Conservation (phyloP, 805 yeast genomes). For the Nakazawaea anatomiae region DNA sequence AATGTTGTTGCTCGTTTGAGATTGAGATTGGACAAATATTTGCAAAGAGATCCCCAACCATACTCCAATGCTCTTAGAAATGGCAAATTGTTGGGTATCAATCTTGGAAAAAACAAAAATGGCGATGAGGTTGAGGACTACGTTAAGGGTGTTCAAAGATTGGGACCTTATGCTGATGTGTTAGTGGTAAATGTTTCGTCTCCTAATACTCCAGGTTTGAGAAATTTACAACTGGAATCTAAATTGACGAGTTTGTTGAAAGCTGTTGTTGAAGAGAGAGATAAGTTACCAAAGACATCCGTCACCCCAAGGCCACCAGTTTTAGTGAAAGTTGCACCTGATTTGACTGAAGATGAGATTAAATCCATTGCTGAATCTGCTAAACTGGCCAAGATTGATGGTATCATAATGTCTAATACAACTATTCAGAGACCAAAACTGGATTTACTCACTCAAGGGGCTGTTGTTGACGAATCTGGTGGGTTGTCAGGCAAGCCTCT, state of each 20-base stretch:
- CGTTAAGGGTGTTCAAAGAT: constrained; percentile 71
- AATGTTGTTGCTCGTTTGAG: constrained; percentile 64
- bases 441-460: constrained; percentile 42
- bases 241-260: constrained; percentile 64
- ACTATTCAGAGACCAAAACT: constrained; percentile 75
- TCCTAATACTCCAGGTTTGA: constrained; percentile 93
- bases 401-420: constrained; percentile 88
- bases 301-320: constrained; percentile 60
- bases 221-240: constrained; percentile 75
- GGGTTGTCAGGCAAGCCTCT: constrained; percentile 93
- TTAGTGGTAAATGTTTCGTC: constrained; percentile 88
- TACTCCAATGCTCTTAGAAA: constrained; percentile 49
- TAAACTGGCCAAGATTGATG: constrained; percentile 73
- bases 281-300: constrained; percentile 35
- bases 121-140: constrained; percentile 91
- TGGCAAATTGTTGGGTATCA: constrained; percentile 69
- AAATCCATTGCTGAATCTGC: constrained; percentile 79
- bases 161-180: constrained; percentile 84
- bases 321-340: constrained; percentile 91
- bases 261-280: constrained; percentile 66
- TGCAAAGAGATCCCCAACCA: constrained; percentile 16
- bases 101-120: constrained; percentile 86
- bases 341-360: constrained; percentile 74
- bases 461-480: constrained; percentile 57
- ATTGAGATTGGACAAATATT: constrained; percentile 47